Evolutionary conservation across 768 basidiomycete species (phyloP).

Genomic region (Gyrodon lividus): DNA sequence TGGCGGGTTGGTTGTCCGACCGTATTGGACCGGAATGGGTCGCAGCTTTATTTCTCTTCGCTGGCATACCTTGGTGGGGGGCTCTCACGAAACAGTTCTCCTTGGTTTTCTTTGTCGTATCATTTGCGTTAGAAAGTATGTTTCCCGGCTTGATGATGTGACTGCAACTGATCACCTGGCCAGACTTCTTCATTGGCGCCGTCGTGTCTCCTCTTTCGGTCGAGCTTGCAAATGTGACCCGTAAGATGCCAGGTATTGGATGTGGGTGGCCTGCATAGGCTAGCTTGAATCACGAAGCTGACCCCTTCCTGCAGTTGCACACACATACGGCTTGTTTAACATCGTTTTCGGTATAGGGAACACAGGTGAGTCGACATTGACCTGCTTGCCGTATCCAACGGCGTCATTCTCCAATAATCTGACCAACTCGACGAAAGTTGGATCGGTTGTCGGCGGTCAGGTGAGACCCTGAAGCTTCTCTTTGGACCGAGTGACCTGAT

Average conservation of each 20-base stretch:
- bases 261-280: constrained; percentile 23
- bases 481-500: not conserved
- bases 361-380: not conserved
- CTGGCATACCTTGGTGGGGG: constrained; percentile 35
- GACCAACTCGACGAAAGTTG: not conserved
- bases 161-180: not conserved
- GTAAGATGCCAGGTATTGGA: constrained; percentile 35
- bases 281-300: not conserved
- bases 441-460: not conserved
- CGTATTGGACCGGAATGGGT: constrained; percentile 31
- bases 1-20: constrained; percentile 36
- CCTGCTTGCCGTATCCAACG: no score
- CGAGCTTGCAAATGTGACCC: constrained; percentile 36
- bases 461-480: not conserved
- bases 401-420: not conserved
- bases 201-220: constrained; percentile 35
- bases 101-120: constrained; percentile 33
- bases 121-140: constrained; percentile 34
- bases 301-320: not conserved
- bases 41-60: constrained; percentile 25
- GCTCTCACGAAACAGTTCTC: constrained; percentile 28
- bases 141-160: not conserved
- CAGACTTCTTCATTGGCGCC: constrained; percentile 34
- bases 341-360: not conserved
- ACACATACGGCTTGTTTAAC: not conserved